Evolutionary conservation across 495 filamentous ascomycete species (phyloP).

Genomic region (Chlorociboria aeruginascens): DNA sequence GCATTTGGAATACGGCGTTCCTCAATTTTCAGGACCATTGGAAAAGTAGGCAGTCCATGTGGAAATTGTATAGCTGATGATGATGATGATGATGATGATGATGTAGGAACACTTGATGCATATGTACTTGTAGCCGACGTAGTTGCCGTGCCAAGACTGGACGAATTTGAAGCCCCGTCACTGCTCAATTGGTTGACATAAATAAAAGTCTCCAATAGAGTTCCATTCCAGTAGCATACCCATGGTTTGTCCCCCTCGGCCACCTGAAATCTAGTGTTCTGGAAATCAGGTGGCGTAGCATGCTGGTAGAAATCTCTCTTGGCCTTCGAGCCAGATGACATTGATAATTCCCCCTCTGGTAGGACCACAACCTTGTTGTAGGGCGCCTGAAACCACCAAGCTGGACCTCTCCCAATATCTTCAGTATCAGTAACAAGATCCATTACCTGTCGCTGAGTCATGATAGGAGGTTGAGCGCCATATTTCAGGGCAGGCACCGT

Average conservation of each 20-base stretch:
- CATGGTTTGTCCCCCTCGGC: conserved; percentile 58
- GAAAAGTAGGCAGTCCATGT: conserved; percentile 32
- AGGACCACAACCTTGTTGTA: conserved; percentile 82
- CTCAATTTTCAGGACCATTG: conserved; percentile 65
- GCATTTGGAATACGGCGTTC: conserved; percentile 49
- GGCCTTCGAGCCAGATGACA: conserved; percentile 8
- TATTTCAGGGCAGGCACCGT: conserved; percentile 39
- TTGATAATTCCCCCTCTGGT: conserved; percentile 36
- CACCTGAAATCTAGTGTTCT: conserved; percentile 34
- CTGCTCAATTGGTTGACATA: conserved; percentile 51
- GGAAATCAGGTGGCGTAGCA: conserved; percentile 18
- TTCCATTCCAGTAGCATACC: conserved; percentile 83
- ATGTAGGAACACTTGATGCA: conserved; percentile 9
- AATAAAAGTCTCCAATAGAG: conserved; percentile 69
- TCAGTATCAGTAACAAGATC: conserved; percentile 54
- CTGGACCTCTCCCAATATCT: conserved; percentile 53
- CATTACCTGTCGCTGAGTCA: conserved; percentile 37
- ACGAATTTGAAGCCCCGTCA: not conserved
- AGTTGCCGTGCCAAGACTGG: not conserved
- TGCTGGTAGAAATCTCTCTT: conserved; percentile 4
- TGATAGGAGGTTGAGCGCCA: conserved; percentile 59
- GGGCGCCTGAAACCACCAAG: conserved; percentile 54
- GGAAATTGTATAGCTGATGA: not conserved
- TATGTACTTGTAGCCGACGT: not conserved
- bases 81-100: not conserved